A percentile compares a stretch with the other conserved stretches of the same genome.
phyloP scores from a whole-genome alignment of 192 early-diverging fungal genomes.

The Podochytrium sp. region DNA sequence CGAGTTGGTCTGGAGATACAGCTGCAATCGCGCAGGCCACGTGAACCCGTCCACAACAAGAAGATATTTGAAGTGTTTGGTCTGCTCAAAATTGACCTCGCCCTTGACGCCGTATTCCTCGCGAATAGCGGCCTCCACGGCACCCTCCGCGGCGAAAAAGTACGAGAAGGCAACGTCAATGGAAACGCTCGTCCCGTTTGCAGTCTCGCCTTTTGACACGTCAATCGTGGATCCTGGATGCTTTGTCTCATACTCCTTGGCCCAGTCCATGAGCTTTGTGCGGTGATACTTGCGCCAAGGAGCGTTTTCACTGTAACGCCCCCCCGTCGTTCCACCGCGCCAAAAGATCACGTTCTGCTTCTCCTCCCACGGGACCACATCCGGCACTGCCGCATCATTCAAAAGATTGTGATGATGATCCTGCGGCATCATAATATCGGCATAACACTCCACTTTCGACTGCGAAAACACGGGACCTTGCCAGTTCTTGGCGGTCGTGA shows the following conservation, averaged over 20 bases:
- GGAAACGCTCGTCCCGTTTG: neutral
- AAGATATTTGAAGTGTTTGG: neutral
- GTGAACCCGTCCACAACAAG: conserved; percentile 2
- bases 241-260: neutral
- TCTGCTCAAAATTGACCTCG: neutral
- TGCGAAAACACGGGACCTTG: conserved; percentile 13
- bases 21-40: neutral
- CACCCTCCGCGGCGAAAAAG: neutral
- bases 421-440: conserved; percentile 1
- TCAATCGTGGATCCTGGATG: conserved; percentile 6
- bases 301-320: neutral
- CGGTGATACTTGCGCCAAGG: conserved; percentile 22
- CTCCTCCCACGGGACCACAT: neutral
- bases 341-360: conserved; percentile 22
- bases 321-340: conserved; percentile 20
- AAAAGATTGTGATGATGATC: neutral
- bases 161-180: neutral
- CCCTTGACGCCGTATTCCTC: neutral
- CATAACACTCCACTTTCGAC: neutral
- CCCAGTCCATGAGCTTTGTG: conserved; percentile 15
- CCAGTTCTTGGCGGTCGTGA: neutral
- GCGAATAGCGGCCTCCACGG: neutral
- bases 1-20: conserved; percentile 15
- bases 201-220: neutral
- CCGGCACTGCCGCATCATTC: neutral